Base-by-base conservation (phyloP, 352 stramenopile genomes). In the Phytophthora palmivora region DNA sequence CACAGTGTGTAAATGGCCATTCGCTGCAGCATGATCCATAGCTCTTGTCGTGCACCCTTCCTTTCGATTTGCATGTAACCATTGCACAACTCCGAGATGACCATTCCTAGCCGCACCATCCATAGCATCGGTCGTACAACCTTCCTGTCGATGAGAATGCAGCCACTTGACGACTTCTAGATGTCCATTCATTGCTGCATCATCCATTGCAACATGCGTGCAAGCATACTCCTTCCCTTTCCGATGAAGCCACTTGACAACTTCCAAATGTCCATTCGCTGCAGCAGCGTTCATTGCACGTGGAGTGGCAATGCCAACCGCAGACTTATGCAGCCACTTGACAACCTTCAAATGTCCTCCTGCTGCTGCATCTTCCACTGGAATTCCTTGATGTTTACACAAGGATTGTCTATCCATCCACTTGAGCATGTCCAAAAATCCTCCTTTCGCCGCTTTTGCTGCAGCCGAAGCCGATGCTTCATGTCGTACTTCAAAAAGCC, bases 101-200 rank as follows among this genome's bases (percentile, higher is more conserved):
- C 75, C 72, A 18, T 70, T 65, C 9, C 44, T 48, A 12, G 72
- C 72, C 0, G 63, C 72, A 8, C 65, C 50, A 32, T 77, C 58
- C 48, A 79, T 70, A 5, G 71, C 71, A 6, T 74, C 45, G 0
- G 45, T 66, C n/a, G 58, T 72, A 14, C 52, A 68, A 10, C 49
- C 60, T 49, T 59, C 61, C 19, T 47, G 15, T 19, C 57, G 45
- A 44, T 73, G 58, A 4, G 47, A 18, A 30, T 73, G 68, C 6
- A 80, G 65, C 71, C 64, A 77, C 21, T 66, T 66, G 14, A 81
- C 64, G 0, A 83, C 32, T 6, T 79, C 55, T 8, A 84, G 5
- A 37, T 79, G 50, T 2, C 70, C 72, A 8, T 71, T 73, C n/a
- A 68, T 73, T 0, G 73, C 78, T 2, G 78, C 75, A 5, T 71